Base-by-base conservation (phyloP, 768 basidiomycete species). In the Kwoniella mangroviensis region DNA sequence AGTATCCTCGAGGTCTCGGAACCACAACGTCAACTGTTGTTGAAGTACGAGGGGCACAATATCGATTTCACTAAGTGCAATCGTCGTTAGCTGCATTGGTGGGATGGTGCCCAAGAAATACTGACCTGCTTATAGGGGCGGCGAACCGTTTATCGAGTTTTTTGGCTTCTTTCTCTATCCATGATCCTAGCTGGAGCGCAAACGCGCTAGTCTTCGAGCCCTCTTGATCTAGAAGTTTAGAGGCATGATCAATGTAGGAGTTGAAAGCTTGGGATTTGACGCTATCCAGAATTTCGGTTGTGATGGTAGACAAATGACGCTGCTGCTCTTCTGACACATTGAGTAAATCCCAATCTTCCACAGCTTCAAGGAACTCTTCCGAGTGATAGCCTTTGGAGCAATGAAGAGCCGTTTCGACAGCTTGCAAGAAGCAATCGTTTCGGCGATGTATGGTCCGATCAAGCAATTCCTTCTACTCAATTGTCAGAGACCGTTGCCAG, bases 161-260 rank as follows among this genome's bases (percentile, higher is more conserved):
- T 82, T 95, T 94, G 19, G 91, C 89, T 45, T 86, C 84, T 81
- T 93, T 96, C 86, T 96, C 93, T 2, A 97, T 84, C 84, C 96
- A 95, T 57, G 91, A 90, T 4, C 92, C 92, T 88, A 96, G 89
- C 2, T 67, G 65, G 66, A 61, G 77, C 42, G 75, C 83, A 71
- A 81, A 76, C 4, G 72, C 75, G 42, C 73, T 67, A 21, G 77
- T 79, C 68, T 75, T 79, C 21, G 70, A 58, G 7, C 72, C 74
- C 43, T 82, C 79, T 6, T 59, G 68, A n/a, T 80, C 74, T n/a
- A 72, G 65, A 24, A 69, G 69, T 3, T 75, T 79, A 13, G 62
- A 59, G 12, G 76, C 75, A 49, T 79, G 70, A 15, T 34, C 56
- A 17, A 79, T 75, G 55, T 79, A 79, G 17, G 65, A 43, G 65